phyloP scores from a whole-genome alignment of 768 basidiomycete genomes.

The Suillus americanus region DNA sequence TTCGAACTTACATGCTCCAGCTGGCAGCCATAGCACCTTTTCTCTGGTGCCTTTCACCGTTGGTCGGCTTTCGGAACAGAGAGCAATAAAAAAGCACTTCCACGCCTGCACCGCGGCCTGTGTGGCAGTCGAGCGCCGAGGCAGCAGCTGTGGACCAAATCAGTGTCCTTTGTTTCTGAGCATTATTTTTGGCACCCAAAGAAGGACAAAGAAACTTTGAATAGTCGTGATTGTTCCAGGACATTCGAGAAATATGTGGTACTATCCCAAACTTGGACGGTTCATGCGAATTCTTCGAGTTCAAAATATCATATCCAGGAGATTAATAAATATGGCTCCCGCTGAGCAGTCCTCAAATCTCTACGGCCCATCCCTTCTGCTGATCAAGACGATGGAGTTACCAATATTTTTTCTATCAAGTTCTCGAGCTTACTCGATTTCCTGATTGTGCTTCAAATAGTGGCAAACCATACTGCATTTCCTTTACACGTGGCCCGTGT shows the following conservation, averaged over 20 bases:
- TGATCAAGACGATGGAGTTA: neutral
- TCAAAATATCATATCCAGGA: neutral
- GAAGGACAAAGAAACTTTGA: neutral
- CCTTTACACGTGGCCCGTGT: neutral
- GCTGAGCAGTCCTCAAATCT: neutral
- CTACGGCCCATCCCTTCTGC: neutral
- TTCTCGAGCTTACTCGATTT: neutral
- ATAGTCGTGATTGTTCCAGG: neutral
- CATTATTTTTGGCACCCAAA: neutral
- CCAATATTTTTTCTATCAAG: neutral
- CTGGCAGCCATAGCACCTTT: neutral
- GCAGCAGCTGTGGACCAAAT: neutral
- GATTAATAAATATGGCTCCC: neutral
- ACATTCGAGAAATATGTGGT: neutral
- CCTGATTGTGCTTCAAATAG: neutral
- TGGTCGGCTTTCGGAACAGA: neutral
- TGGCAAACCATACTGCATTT: neutral
- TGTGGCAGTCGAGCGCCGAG: neutral
- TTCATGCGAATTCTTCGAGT: neutral
- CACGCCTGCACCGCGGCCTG: neutral
- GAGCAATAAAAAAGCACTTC: neutral
- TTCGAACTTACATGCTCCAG: neutral
- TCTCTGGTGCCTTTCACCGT: neutral
- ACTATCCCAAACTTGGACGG: neutral
- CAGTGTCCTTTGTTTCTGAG: neutral